Conservation (phyloP, 2,329 filamentous ascomycete species). For the Akanthomyces lecanii region DNA sequence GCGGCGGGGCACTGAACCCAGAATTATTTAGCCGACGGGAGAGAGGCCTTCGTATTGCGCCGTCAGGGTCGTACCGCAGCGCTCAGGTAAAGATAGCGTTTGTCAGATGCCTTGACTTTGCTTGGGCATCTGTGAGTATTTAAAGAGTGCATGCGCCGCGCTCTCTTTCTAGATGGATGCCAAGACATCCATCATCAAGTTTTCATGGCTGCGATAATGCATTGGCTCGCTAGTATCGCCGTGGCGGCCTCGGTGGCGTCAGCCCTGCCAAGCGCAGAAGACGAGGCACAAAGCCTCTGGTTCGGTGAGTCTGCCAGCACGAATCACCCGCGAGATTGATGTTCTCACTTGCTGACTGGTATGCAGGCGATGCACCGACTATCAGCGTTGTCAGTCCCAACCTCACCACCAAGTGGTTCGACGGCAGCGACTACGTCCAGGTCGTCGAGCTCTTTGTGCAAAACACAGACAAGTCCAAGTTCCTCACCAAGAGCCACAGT, state of each 20-base stretch:
- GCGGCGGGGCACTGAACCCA: neutral
- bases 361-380: neutral
- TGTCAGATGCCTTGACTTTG: neutral
- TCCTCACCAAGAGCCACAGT: constrained; percentile 9
- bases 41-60: neutral
- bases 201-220: neutral
- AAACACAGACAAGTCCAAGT: constrained; percentile 15
- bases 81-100: neutral
- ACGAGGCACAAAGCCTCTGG: neutral
- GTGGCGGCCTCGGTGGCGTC: constrained; percentile 1
- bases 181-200: neutral
- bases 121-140: neutral
- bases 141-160: neutral
- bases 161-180: neutral
- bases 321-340: no score
- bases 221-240: constrained; percentile 1
- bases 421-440: constrained; percentile 15
- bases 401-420: constrained; percentile 18
- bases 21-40: constrained; percentile 2
- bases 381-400: constrained; percentile 10
- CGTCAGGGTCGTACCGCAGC: neutral
- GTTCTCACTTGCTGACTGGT: no score
- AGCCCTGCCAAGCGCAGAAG: constrained; percentile 5
- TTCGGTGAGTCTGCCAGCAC: neutral
- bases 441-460: constrained; percentile 17